Evolutionary conservation across 73 alveolate genomes (phyloP), one percentile per base, ranked within the genome.

Genomic region (Uronychia binucleata): DNA sequence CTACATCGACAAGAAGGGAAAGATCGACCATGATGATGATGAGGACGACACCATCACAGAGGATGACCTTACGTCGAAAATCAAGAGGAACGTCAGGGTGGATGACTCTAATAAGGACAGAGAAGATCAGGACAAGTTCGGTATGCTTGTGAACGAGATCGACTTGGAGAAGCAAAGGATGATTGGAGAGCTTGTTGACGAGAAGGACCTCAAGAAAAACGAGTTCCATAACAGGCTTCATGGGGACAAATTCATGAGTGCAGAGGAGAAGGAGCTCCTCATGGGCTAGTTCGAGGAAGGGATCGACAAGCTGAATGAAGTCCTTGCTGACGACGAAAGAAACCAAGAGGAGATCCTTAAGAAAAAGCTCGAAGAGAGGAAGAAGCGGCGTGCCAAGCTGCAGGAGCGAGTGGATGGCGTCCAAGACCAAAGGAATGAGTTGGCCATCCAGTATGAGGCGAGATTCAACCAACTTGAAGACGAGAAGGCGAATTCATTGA

Each of bases 241-340:
- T 14, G 57, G 33, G 19, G 74, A 82, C 80, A 57, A 30, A 29
- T 79, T 58, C 35, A 31, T 30, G 57, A 77, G 57, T 33, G 91
- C 78, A 58, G 86, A 84, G 27, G 80, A 77, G 74, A 77, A 78
- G 29, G 85, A 34, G 59, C 57, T 59, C 1, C 77, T 89, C 77
- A 33, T 89, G 80, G 88, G 79, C 29, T 77, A 78, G 34, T 81
- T 89, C 34, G 90, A 89, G 33, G 58, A 58, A 26, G 82, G 82
- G 30, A 75, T 89, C 29, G 91, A 80, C 0, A 83, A 75, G 31
- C 35, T 89, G 19, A 90, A 87, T 32, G 60, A 57, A 26, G 29
- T 86, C 25, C 79, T 89, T 1, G 86, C 82, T 26, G 86, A 84
- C 30, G 95, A 89, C 34, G 95, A 89, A 26, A 28, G 26, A 19